phyloP scores from a whole-genome alignment of 2,329 filamentous ascomycete species.

The Epichloe sp. region DNA sequence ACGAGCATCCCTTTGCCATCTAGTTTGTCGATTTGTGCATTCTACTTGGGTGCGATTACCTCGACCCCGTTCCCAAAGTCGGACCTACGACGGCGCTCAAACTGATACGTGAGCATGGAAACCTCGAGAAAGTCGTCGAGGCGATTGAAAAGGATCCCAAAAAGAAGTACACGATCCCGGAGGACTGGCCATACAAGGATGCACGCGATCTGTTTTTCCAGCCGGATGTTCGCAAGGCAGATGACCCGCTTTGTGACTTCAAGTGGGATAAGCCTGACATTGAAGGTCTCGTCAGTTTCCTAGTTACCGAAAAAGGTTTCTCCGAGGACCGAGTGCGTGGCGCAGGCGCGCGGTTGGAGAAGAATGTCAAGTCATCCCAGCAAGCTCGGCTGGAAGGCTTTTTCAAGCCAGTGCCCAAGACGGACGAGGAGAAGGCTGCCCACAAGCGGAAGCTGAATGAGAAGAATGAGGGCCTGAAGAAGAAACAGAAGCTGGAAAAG shows the following conservation, averaged over 20 bases:
- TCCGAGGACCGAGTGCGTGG: conserved; percentile 83
- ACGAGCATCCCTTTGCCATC: not conserved
- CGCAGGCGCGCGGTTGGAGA: conserved; percentile 65
- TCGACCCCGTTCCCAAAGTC: conserved; percentile 90
- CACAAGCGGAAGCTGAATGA: conserved; percentile 91
- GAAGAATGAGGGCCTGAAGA: conserved; percentile 84
- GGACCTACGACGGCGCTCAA: conserved; percentile 86
- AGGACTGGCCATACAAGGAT: conserved; percentile 94
- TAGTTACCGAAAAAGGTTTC: conserved; percentile 93
- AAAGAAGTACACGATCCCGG: conserved; percentile 72
- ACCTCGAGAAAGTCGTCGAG: conserved; percentile 76
- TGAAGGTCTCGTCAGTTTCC: conserved; percentile 76
- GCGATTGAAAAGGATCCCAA: conserved; percentile 63
- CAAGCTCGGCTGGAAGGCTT: conserved; percentile 90
- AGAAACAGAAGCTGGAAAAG: conserved; percentile 86
- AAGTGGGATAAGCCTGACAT: conserved; percentile 94
- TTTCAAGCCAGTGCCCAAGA: conserved; percentile 87
- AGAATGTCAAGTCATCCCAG: conserved; percentile 83
- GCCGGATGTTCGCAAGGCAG: conserved; percentile 74
- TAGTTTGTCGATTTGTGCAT: conserved; percentile 98
- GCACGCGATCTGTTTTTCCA: conserved; percentile 85
- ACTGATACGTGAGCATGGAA: conserved; percentile 83
- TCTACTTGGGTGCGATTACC: conserved; percentile 91
- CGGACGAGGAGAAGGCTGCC: conserved; percentile 68
- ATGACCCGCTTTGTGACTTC: conserved; percentile 83